Percentiles rank a stretch among this genome's conserved stretches.
These are phyloP conservation scores for Rubus parviflorus DNA, from an alignment of 306 rosid genomes.

Conservation along the genomic window DNA sequence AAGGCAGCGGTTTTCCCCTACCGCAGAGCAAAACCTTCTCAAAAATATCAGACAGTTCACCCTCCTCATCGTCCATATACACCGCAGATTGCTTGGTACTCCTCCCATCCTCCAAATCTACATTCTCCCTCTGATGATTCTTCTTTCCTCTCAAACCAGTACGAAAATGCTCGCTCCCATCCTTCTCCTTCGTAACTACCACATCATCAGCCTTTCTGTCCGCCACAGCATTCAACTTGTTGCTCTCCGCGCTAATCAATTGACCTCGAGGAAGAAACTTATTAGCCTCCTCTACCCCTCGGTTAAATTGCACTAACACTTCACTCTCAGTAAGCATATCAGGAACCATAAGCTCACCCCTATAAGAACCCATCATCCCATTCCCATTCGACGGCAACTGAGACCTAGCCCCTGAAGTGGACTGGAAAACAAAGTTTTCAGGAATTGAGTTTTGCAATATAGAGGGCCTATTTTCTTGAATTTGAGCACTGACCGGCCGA, in stretches of 20 bases:
- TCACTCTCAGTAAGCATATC: slow-evolving; percentile 41
- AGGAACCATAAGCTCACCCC: slow-evolving; percentile 28
- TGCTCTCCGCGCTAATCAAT: slow-evolving; percentile 41
- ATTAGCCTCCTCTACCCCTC: slow-evolving; percentile 82
- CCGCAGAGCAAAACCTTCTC: slow-evolving; percentile 31
- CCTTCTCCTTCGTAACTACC: slow-evolving; percentile 22
- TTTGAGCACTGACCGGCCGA: slow-evolving; percentile 23
- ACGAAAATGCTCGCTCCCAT: slow-evolving; percentile 29
- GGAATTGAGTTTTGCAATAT: slow-evolving; percentile 33
- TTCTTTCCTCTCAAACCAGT: slow-evolving; percentile 27
- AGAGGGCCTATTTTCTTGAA: slow-evolving; percentile 34
- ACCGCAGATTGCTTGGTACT: slow-evolving; percentile 37
- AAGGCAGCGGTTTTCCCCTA: neutral
- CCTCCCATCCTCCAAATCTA: slow-evolving; percentile 32
- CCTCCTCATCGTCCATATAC: slow-evolving; percentile 24
- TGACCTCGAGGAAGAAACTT: slow-evolving; percentile 70
- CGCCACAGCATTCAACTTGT: slow-evolving; percentile 5
- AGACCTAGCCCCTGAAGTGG: slow-evolving; percentile 28
- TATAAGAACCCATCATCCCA: slow-evolving; percentile 27
- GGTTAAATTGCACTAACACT: slow-evolving; percentile 51
- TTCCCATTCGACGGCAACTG: slow-evolving; percentile 28
- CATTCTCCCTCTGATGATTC: slow-evolving; percentile 30
- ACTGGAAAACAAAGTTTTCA: slow-evolving; percentile 49
- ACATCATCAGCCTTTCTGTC: slow-evolving; percentile 15
- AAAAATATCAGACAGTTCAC: slow-evolving; percentile 31